These are phyloP conservation scores for Botrytis sinoallii DNA, from an alignment of 2,329 filamentous ascomycete genomes.

Conservation along the genomic window DNA sequence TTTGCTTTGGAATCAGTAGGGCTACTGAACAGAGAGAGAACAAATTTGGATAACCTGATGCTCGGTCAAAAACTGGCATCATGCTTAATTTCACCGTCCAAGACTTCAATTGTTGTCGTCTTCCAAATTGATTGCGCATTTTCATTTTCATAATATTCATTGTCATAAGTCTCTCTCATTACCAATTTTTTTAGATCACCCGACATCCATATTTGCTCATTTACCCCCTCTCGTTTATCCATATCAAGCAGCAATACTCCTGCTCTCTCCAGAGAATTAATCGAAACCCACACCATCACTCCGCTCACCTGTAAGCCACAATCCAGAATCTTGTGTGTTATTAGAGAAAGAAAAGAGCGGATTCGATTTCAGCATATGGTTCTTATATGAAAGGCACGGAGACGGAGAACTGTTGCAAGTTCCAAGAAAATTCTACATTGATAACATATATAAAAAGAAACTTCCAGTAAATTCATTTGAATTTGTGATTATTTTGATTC, in stretches of 20 bases:
- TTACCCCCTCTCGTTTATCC: not conserved
- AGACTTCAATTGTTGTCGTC: not conserved
- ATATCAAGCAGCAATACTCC: not conserved
- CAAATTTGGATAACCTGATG: accelerated
- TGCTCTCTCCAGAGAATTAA: accelerated
- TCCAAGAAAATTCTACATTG: too few relatives aligned
- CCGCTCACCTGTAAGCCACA: not conserved
- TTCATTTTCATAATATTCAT: not conserved
- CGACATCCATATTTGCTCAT: not conserved
- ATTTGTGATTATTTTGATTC: not conserved
- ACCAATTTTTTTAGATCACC: not conserved
- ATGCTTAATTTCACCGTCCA: not conserved
- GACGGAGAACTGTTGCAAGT: not conserved
- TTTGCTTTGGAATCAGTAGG: not conserved
- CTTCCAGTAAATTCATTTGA: not conserved
- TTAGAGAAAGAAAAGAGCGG: not conserved
- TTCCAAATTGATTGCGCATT: not conserved
- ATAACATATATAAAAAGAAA: too few relatives aligned
- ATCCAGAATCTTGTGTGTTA: not conserved
- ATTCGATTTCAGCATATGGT: not conserved
- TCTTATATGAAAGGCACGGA: not conserved
- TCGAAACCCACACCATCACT: not conserved
- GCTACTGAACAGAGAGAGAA: not conserved
- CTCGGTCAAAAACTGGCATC: not conserved
- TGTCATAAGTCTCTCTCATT: not conserved